Base-by-base conservation (phyloP, 169 alveolate genomes). In the Plasmodium vivax region DNA sequence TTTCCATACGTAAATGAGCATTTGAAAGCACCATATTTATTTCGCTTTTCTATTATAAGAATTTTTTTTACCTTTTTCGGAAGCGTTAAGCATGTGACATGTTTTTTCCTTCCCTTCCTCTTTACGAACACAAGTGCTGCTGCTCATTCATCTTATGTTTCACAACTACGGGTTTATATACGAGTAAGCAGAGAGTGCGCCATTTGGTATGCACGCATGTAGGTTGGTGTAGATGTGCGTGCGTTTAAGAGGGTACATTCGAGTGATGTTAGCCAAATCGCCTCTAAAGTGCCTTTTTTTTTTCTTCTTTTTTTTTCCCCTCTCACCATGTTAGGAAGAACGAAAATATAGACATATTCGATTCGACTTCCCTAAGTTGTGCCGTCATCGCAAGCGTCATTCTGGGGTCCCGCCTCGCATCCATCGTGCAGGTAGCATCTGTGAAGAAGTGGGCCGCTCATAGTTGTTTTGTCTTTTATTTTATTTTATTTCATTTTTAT, bases 381-480 rank as follows among this genome's bases (percentile, higher is more conserved):
- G 91, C 82, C 38, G 94, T 90, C 72, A 81, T 90, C 74, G 94
- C 88, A 45, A 90, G 94, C 82, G 94, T 90, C 34, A 90, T 90
- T 30, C 82, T 90, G 54, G 94, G 91, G 4, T 90, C 94, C 51
- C 88, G 94, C n/a, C 51, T 90, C 19, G 27, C 91, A 32, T 90
- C 94, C 72, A 90, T 90, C 30, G 38, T 14, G 23, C 88, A 90
- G 90, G 94, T 90, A 43, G 10, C n/a, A 38, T 58, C 32, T 6
- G 19, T 58, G 38, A 54, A 83, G 71, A 68, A 68, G 27, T 27
- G 68, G 34, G 56, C n/a, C 30, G 2, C 0, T 41, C 30, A 62
- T 23, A 23, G 36, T 62, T 62, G 4, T 62, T 62, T 62, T 62
- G 0, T 62, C 4, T 19, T 19, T 27, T 27, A 19, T 16, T 23